Conservation (phyloP, 192 early-diverging fungal species). For the Lunasporangiospora selenospora region DNA sequence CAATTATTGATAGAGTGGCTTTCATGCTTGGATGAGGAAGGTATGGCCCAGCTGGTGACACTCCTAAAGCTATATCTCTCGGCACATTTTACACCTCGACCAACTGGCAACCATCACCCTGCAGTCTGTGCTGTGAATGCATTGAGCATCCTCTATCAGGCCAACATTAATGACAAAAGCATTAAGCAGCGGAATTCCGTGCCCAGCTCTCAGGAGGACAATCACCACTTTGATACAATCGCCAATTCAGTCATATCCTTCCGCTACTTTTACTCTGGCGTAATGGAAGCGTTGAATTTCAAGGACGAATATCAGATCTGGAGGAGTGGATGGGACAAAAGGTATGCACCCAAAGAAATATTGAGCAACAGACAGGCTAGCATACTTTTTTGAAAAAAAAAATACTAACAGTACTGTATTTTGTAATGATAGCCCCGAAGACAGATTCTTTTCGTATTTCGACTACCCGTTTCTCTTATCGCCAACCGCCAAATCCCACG, state of each 20-base stretch:
- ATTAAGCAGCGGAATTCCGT: conserved; percentile 32
- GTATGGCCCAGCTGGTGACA: conserved; percentile 50
- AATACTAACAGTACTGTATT: too few species aligned
- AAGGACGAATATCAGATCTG: conserved; percentile 82
- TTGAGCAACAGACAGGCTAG: conserved; percentile 11
- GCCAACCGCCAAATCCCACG: conserved; percentile 71
- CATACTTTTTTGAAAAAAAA: conserved; percentile 2
- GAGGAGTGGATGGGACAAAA: conserved; percentile 59
- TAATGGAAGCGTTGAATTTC: conserved; percentile 66
- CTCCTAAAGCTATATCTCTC: conserved; percentile 58
- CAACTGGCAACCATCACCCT: conserved; percentile 46
- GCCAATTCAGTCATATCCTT: conserved; percentile 40
- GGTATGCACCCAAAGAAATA: conserved; percentile 14
- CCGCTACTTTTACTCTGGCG: conserved; percentile 40
- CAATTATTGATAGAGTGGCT: conserved; percentile 57
- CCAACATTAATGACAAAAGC: too few species aligned
- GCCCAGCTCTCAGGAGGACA: too few species aligned
- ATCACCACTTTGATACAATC: conserved; percentile 59
- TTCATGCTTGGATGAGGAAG: conserved; percentile 49
- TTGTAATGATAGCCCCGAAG: too few species aligned
- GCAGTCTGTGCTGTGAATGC: conserved; percentile 59
- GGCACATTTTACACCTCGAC: conserved; percentile 53
- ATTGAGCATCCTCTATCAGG: conserved; percentile 56
- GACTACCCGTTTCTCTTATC: conserved; percentile 75
- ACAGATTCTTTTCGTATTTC: conserved; percentile 70